These are phyloP conservation scores for Chaetoceros muelleri DNA, from an alignment of 108 stramenopile genomes.

Conservation along the genomic window DNA sequence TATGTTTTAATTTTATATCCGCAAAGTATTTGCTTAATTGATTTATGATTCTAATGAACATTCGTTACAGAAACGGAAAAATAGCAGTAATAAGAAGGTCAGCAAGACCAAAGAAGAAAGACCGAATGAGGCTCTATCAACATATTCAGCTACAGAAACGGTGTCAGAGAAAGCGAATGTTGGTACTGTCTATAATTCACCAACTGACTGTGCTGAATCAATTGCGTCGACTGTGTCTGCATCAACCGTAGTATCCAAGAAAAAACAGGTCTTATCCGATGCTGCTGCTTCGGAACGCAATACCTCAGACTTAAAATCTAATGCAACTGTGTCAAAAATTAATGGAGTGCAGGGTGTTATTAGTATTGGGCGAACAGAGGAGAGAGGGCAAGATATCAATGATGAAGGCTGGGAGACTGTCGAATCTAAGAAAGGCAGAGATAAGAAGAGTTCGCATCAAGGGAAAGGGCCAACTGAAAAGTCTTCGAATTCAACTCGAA, in stretches of 20 bases:
- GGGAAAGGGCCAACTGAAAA: slow-evolving; percentile 10
- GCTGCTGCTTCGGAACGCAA: not conserved
- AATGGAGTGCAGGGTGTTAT: not conserved
- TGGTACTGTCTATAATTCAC: no score
- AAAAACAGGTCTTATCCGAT: not conserved
- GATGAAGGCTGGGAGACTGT: slow-evolving; percentile 68
- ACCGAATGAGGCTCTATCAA: not conserved
- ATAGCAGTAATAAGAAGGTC: not conserved
- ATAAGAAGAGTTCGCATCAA: slow-evolving; percentile 13
- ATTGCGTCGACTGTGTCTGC: not conserved
- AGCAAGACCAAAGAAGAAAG: not conserved
- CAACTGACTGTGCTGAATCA: not conserved
- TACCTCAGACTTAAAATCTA: not conserved
- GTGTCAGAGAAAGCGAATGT: no score
- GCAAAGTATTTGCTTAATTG: no score
- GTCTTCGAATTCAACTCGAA: slow-evolving; percentile 6
- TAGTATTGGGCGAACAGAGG: not conserved
- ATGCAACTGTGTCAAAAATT: not conserved
- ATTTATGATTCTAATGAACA: not conserved
- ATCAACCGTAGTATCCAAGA: not conserved
- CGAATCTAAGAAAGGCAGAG: slow-evolving; percentile 29
- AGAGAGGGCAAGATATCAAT: slow-evolving; percentile 17
- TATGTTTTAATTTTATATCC: slow-evolving; percentile 1
- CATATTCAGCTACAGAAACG: not conserved
- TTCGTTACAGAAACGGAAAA: not conserved